A percentile compares a stretch with the other conserved stretches of the same genome.
Conservation (phyloP, 106 monocot genomes). For the Ottelia alismoides region DNA sequence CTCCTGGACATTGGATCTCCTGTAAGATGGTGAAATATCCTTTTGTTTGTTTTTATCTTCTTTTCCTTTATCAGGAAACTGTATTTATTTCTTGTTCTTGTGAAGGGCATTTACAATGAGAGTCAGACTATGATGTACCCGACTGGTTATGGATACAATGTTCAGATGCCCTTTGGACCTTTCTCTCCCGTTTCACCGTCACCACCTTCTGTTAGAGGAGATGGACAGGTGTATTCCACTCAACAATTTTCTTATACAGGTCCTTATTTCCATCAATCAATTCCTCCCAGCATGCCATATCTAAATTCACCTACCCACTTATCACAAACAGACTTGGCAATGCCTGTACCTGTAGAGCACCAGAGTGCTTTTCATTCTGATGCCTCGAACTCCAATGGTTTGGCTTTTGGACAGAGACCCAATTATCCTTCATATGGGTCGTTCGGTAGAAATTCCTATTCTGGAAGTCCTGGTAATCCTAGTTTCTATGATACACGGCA, state of each 20-base stretch:
- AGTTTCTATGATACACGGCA: slow-evolving; percentile 32
- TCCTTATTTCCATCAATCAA: slow-evolving; percentile 50
- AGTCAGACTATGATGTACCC: slow-evolving; percentile 49
- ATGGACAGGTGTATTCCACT: slow-evolving; percentile 47
- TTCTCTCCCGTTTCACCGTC: slow-evolving; percentile 66
- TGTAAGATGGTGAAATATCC: slow-evolving; percentile 20
- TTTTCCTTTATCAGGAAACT: not conserved
- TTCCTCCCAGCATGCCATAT: slow-evolving; percentile 36
- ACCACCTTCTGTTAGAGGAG: slow-evolving; percentile 39
- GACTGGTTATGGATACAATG: slow-evolving; percentile 51
- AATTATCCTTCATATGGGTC: slow-evolving; percentile 17
- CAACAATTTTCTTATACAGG: slow-evolving; percentile 44
- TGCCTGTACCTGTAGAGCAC: slow-evolving; percentile 25
- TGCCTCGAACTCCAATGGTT: slow-evolving; percentile 12
- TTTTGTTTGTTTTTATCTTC: slow-evolving; percentile 1
- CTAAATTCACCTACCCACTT: slow-evolving; percentile 26
- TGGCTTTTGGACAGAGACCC: slow-evolving; percentile 20
- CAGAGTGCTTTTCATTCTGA: slow-evolving; percentile 31
- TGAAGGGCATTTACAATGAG: slow-evolving; percentile 53
- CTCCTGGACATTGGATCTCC: slow-evolving; percentile 38
- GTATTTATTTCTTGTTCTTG: slow-evolving; percentile 1
- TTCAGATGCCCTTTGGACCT: slow-evolving; percentile 57
- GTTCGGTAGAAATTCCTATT: slow-evolving; percentile 28
- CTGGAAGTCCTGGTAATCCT: slow-evolving; percentile 29
- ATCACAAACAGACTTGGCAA: slow-evolving; percentile 24